Evolutionary conservation across 306 rosid species (phyloP).

Genomic region (Sindora glabra): DNA sequence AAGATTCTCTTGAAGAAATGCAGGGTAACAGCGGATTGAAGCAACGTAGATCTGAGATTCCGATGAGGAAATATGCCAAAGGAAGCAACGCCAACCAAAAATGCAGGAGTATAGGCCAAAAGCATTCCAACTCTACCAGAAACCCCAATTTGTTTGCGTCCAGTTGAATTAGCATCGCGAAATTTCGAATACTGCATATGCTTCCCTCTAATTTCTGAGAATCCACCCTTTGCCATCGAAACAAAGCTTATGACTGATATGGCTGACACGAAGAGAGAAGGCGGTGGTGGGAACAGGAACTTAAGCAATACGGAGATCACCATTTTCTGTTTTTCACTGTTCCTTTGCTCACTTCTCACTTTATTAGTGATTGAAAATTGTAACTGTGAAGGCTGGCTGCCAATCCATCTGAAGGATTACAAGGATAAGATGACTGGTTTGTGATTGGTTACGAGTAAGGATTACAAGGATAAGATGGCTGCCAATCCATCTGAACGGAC

Average conservation of each 20-base stretch:
- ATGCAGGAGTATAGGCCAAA: conserved; percentile 30
- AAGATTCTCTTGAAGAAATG: conserved; percentile 40
- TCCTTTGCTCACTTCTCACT: too few relatives aligned
- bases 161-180: neutral
- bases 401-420: too few relatives aligned
- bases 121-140: too few relatives aligned
- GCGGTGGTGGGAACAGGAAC: conserved; percentile 22
- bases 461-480: too few relatives aligned
- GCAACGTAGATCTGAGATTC: conserved; percentile 12
- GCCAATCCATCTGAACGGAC: too few relatives aligned
- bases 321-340: neutral
- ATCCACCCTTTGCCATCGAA: neutral
- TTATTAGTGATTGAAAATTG: too few relatives aligned
- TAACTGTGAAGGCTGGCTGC: too few relatives aligned
- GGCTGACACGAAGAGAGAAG: conserved; percentile 16
- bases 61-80: conserved; percentile 6
- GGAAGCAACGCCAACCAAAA: conserved; percentile 14
- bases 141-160: neutral
- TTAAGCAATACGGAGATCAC: neutral
- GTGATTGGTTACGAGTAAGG: too few relatives aligned
- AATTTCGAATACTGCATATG: conserved; percentile 41
- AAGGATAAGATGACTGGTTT: too few relatives aligned
- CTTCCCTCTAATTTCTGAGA: conserved; percentile 25
- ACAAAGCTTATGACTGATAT: conserved; percentile 17
- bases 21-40: conserved; percentile 21